These are phyloP conservation scores for Rhizoclosmatium globosum DNA, from an alignment of 192 early-diverging fungal species.

Conservation along the genomic window DNA sequence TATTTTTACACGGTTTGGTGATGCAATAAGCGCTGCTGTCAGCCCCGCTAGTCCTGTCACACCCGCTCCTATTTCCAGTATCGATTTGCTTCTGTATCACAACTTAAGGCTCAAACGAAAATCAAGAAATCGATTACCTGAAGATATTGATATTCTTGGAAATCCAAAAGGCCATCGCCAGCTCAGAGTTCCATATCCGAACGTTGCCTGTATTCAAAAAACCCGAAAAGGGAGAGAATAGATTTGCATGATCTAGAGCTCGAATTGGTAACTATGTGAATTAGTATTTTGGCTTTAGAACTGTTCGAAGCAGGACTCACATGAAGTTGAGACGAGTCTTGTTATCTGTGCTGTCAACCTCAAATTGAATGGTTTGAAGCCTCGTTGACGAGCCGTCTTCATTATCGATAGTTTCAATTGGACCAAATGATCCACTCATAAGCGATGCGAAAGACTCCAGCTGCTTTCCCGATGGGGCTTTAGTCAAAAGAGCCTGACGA, in stretches of 20 bases:
- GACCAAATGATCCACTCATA: too few species aligned
- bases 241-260: not conserved
- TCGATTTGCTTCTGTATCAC: constrained; percentile 2
- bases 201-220: constrained; percentile 36
- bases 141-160: constrained; percentile 6
- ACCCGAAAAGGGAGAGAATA: constrained; percentile 18
- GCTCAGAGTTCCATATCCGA: constrained; percentile 22
- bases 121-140: not conserved
- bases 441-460: too few species aligned
- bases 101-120: not conserved
- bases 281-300: too few species aligned
- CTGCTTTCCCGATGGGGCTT: too few species aligned
- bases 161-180: constrained; percentile 9
- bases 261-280: constrained; percentile 1
- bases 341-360: too few species aligned
- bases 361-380: too few species aligned
- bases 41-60: constrained; percentile 29
- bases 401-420: too few species aligned
- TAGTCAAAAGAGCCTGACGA: not conserved
- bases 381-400: too few species aligned
- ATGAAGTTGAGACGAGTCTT: too few species aligned
- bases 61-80: constrained; percentile 24
- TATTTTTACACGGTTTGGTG: not conserved
- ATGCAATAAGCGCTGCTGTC: not conserved
- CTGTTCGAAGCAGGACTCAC: too few species aligned